These are phyloP conservation scores for Metarhizium humberi DNA, from an alignment of 2,329 filamentous ascomycete genomes.

Conservation along the genomic window DNA sequence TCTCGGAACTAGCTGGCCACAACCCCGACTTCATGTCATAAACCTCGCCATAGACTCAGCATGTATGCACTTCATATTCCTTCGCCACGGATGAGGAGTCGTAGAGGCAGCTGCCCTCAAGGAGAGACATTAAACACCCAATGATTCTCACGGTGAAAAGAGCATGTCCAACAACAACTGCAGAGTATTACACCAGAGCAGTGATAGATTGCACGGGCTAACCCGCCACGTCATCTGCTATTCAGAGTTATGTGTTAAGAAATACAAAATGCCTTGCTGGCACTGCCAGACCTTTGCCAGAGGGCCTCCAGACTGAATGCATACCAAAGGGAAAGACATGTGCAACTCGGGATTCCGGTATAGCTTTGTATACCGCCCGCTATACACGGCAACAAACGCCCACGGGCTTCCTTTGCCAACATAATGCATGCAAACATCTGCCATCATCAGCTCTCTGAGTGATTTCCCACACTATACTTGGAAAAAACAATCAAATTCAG, in stretches of 20 bases:
- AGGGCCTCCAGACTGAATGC: slow-evolving; percentile 2
- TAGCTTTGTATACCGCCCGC: neutral
- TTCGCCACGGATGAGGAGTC: too few relatives aligned
- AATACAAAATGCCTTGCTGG: neutral
- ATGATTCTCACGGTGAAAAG: too few relatives aligned
- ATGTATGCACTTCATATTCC: too few relatives aligned
- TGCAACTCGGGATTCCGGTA: neutral
- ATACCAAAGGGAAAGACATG: neutral
- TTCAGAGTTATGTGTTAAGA: slow-evolving; percentile 1
- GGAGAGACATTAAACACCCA: too few relatives aligned
- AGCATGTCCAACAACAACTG: too few relatives aligned
- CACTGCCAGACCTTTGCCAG: neutral
- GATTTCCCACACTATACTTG: neutral
- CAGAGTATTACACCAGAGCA: neutral
- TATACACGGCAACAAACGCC: slow-evolving; percentile 4
- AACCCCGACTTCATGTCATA: too few relatives aligned
- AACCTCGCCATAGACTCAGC: too few relatives aligned
- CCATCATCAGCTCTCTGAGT: slow-evolving; percentile 4
- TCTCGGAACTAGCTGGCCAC: too few relatives aligned
- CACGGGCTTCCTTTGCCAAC: neutral
- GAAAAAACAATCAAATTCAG: neutral
- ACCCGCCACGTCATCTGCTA: neutral
- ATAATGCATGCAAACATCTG: neutral
- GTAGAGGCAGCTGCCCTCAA: too few relatives aligned
- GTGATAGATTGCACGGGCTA: neutral